These are phyloP conservation scores for Syncephalis plumigaleata DNA, from an alignment of 371 early-diverging fungal species.

Conservation along the genomic window DNA sequence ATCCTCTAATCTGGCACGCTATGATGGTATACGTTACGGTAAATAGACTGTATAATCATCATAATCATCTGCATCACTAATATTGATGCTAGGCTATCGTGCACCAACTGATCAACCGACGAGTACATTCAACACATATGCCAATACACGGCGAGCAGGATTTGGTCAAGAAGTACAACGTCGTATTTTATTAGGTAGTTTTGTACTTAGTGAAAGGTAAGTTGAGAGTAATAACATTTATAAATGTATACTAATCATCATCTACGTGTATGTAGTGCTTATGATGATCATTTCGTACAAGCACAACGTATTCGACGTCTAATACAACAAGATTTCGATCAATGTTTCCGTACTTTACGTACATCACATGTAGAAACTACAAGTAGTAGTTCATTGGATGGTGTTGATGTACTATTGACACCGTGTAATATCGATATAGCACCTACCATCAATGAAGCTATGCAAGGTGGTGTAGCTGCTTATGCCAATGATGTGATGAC, in stretches of 20 bases:
- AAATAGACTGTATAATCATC: not conserved
- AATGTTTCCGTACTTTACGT: not conserved
- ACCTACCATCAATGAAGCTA: constrained; percentile 2
- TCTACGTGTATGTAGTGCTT: constrained; percentile 18
- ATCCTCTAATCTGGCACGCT: constrained; percentile 74
- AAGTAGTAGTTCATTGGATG: not conserved
- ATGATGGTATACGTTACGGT: constrained; percentile 79
- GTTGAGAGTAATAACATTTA: not conserved
- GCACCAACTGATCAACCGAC: constrained; percentile 5
- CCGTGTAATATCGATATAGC: constrained; percentile 6
- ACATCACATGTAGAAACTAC: no score
- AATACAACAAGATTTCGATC: constrained; percentile 63
- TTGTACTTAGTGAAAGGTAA: constrained; percentile 60
- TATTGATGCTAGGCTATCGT: constrained; percentile 19
- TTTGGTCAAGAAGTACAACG: constrained; percentile 72
- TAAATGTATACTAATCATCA: not conserved
- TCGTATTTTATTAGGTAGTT: constrained; percentile 71
- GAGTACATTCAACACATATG: constrained; percentile 22
- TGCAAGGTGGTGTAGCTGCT: constrained; percentile 10
- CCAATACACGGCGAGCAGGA: constrained; percentile 38
- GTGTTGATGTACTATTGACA: constrained; percentile 6
- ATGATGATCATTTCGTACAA: constrained; percentile 45
- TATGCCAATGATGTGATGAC: constrained; percentile 83
- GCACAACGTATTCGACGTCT: constrained; percentile 65
- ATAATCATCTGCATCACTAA: not conserved